Evolutionary conservation across 176 grass and related monocot species (phyloP).

Genomic region (Ampelocalamus luodianensis): DNA sequence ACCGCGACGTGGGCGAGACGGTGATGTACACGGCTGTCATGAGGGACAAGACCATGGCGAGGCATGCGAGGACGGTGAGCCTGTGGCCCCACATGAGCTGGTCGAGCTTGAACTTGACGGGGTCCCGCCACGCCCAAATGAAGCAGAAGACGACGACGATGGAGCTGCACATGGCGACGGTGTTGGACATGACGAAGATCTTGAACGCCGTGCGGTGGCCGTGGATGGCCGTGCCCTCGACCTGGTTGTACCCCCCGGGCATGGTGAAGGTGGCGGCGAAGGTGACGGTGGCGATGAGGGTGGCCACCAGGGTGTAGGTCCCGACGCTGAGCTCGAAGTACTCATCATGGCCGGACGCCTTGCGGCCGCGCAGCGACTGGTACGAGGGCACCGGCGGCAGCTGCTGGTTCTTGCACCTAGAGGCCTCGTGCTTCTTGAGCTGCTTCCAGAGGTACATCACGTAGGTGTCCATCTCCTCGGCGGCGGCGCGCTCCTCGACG

Average conservation of each 20-base stretch:
- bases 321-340: constrained; percentile 41
- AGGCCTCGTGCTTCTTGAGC: constrained; percentile 28
- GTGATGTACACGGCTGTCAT: constrained; percentile 36
- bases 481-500: background rate
- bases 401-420: constrained; percentile 31
- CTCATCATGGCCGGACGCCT: background rate
- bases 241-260: constrained; percentile 37
- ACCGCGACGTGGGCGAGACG: background rate
- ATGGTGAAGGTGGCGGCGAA: constrained; percentile 47
- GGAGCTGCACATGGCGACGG: constrained; percentile 49
- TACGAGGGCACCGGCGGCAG: constrained; percentile 5
- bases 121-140: constrained; percentile 48
- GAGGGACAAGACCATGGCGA: constrained; percentile 47
- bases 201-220: constrained; percentile 21
- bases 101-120: constrained; percentile 42
- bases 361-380: background rate
- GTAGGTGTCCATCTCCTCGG: constrained; percentile 22
- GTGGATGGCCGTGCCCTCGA: constrained; percentile 22
- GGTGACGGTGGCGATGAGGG: constrained; percentile 46
- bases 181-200: constrained; percentile 47
- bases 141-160: constrained; percentile 52
- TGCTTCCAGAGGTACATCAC: constrained; percentile 39
- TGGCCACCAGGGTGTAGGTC: constrained; percentile 44
- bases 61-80: constrained; percentile 43
- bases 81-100: constrained; percentile 40